Percentiles rank a stretch among this genome's conserved stretches.
These are phyloP conservation scores for Coemansia sp. DNA, from an alignment of 192 early-diverging fungal genomes.

Conservation along the genomic window DNA sequence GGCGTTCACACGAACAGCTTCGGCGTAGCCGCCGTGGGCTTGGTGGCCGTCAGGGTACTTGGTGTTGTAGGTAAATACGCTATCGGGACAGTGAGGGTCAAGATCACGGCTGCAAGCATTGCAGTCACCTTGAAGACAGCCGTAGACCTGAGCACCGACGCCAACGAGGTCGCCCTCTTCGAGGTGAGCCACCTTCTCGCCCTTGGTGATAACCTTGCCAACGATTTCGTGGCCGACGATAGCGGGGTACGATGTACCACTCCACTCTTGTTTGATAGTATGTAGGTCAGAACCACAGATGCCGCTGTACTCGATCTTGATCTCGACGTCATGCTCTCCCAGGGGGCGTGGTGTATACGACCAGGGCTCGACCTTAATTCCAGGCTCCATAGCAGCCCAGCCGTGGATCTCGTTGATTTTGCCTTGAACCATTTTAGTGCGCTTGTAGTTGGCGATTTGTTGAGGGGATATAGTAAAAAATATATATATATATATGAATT, in stretches of 20 bases:
- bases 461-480: neutral
- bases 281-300: conserved; percentile 82
- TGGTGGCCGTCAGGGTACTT: conserved; percentile 57
- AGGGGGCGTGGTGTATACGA: conserved; percentile 63
- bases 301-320: conserved; percentile 74
- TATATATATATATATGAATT: neutral
- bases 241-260: conserved; percentile 41
- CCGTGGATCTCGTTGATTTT: conserved; percentile 51
- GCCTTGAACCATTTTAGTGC: conserved; percentile 33
- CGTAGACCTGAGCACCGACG: conserved; percentile 65
- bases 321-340: conserved; percentile 67
- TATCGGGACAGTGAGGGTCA: conserved; percentile 51
- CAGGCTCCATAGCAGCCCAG: conserved; percentile 47
- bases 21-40: conserved; percentile 63
- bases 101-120: conserved; percentile 50
- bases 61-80: conserved; percentile 58
- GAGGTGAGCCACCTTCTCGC: conserved; percentile 57
- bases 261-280: conserved; percentile 65
- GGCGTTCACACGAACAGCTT: conserved; percentile 61
- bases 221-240: conserved; percentile 75
- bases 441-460: neutral
- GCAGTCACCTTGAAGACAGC: conserved; percentile 60
- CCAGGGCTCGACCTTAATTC: conserved; percentile 48
- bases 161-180: conserved; percentile 67
- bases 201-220: conserved; percentile 63